These are phyloP conservation scores for Astrocystis sublimbata DNA, from an alignment of 495 filamentous ascomycete species.

Conservation along the genomic window DNA sequence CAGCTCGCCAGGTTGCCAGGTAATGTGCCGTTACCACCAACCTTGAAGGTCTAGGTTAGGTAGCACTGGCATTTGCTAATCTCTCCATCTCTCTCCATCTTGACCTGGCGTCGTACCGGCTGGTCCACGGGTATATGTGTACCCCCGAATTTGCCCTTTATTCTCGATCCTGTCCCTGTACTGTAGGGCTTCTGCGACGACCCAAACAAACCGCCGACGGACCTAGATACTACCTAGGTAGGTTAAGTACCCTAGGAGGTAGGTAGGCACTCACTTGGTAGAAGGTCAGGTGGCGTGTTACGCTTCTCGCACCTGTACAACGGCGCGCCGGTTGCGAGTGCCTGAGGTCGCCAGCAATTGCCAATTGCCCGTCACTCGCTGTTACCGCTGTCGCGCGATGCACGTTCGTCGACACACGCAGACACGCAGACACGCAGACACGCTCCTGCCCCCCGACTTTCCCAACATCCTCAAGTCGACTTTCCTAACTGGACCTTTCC, in stretches of 20 bases:
- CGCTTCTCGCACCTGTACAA: background rate
- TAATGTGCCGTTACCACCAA: too few species aligned
- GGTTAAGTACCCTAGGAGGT: too few species aligned
- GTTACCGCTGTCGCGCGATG: background rate
- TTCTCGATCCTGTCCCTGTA: too few species aligned
- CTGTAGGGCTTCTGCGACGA: background rate
- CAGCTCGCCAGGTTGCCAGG: background rate
- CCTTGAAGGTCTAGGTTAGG: too few species aligned
- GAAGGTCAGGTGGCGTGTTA: background rate
- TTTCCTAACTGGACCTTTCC: slow-evolving; percentile 7
- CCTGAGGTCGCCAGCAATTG: slow-evolving; percentile 13
- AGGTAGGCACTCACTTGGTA: background rate
- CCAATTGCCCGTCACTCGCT: slow-evolving; percentile 5
- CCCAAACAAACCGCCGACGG: background rate
- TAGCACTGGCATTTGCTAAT: background rate
- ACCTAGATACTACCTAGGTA: background rate
- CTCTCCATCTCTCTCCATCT: background rate
- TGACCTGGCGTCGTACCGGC: too few species aligned
- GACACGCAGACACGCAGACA: too few species aligned
- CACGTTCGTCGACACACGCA: too few species aligned
- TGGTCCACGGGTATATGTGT: too few species aligned
- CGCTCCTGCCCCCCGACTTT: too few species aligned
- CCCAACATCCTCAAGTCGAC: too few species aligned
- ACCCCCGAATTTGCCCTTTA: background rate
- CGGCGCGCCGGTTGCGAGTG: background rate